phyloP scores from a whole-genome alignment of 2,329 filamentous ascomycete genomes.

The Ophiostoma ulmi region DNA sequence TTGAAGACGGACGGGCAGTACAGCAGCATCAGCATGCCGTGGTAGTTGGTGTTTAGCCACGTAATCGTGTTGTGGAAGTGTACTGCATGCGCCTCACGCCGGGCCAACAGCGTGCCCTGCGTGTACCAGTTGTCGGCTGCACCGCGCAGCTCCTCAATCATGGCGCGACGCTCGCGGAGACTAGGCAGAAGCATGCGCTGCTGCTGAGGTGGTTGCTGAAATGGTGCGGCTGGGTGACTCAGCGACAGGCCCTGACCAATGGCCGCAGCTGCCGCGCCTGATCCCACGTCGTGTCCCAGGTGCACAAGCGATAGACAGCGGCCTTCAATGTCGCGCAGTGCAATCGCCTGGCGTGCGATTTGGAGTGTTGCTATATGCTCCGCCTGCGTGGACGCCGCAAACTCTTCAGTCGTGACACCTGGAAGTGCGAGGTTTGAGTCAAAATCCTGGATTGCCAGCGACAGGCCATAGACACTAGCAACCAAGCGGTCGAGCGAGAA shows the following conservation, averaged over 20 bases:
- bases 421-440: conserved; percentile 40
- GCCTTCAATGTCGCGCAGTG: conserved; percentile 42
- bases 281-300: conserved; percentile 2
- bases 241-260: neutral
- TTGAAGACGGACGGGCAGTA: conserved; percentile 43
- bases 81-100: conserved; percentile 39
- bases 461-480: conserved; percentile 39
- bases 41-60: conserved; percentile 42
- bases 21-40: conserved; percentile 42
- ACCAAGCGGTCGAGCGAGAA: conserved; percentile 44
- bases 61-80: conserved; percentile 44
- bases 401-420: conserved; percentile 32
- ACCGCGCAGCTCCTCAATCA: conserved; percentile 35
- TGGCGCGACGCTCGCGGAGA: conserved; percentile 34
- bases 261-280: neutral
- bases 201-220: conserved; percentile 15
- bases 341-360: conserved; percentile 42
- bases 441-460: conserved; percentile 38
- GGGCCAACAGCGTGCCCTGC: conserved; percentile 41
- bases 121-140: conserved; percentile 46
- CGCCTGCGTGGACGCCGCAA: conserved; percentile 35
- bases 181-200: conserved; percentile 18
- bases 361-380: conserved; percentile 40
- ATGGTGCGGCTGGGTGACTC: conserved; percentile 12
- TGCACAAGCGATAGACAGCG: conserved; percentile 38